Conservation (phyloP, 169 alveolate genomes). For the Cryptosporidium tyzzeri region DNA sequence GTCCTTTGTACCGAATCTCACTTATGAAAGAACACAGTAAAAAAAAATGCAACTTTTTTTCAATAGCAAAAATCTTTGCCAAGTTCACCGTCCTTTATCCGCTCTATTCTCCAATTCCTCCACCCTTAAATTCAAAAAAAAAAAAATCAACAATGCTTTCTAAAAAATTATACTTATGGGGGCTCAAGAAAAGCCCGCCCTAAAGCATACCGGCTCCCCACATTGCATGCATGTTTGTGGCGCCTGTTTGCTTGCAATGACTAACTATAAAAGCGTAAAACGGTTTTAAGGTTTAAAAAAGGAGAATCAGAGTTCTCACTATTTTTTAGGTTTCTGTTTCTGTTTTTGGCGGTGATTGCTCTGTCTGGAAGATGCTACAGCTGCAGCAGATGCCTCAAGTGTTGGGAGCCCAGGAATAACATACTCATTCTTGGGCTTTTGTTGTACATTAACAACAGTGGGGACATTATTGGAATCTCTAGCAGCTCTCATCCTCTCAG, state of each 20-base stretch:
- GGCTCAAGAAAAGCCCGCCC: neutral
- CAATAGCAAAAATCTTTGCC: no score
- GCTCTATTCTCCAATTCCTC: neutral
- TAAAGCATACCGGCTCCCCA: neutral
- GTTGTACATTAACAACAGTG: constrained; percentile 5
- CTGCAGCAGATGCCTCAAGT: constrained; percentile 53
- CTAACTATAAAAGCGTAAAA: neutral
- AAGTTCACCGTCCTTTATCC: neutral
- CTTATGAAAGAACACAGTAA: no score
- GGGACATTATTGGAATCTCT: constrained; percentile 37
- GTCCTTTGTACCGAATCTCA: neutral
- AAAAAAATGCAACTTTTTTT: neutral
- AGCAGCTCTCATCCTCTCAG: constrained; percentile 74
- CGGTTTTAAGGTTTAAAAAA: neutral
- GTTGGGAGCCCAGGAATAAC: constrained; percentile 74
- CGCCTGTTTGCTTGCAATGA: neutral
- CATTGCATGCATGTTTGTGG: neutral
- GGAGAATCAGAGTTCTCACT: neutral
- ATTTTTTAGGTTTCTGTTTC: constrained; percentile 1
- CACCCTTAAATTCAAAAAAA: neutral
- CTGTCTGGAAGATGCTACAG: constrained; percentile 4
- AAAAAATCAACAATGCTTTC: neutral
- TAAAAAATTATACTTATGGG: neutral
- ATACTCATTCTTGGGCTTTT: constrained; percentile 28
- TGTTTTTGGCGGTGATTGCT: constrained; percentile 1